Evolutionary conservation across 2,329 filamentous ascomycete genomes (phyloP).

Genomic region (Aureobasidium melanogenum): DNA sequence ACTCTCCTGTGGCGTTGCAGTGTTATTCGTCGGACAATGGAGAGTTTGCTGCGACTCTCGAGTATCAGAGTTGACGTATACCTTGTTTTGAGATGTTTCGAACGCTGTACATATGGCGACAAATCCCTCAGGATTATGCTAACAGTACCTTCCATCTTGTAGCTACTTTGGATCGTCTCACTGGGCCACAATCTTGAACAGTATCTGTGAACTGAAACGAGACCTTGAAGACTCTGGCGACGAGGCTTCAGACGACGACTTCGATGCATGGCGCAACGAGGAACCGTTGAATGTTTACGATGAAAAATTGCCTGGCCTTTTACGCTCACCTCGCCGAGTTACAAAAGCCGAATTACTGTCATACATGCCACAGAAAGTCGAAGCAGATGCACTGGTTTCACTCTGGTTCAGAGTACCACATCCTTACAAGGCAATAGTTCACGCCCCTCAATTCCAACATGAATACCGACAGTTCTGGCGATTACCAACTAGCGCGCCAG

Average conservation of each 20-base stretch:
- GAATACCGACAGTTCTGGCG: constrained; percentile 40
- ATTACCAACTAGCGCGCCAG: constrained; percentile 27
- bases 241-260: constrained; percentile 15
- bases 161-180: constrained; percentile 77
- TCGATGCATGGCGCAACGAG: constrained; percentile 6
- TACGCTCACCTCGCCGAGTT: constrained; percentile 12
- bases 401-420: constrained; percentile 28
- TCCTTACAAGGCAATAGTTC: constrained; percentile 49
- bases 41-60: neutral
- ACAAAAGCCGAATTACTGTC: constrained; percentile 25
- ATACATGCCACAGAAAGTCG: constrained; percentile 24
- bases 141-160: neutral
- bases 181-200: constrained; percentile 70
- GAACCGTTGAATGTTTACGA: constrained; percentile 8
- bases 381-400: constrained; percentile 23
- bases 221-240: constrained; percentile 23
- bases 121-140: neutral
- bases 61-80: neutral
- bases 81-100: too few species aligned
- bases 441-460: constrained; percentile 36
- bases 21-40: neutral
- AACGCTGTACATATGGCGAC: neutral
- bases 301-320: neutral
- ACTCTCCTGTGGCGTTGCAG: neutral
- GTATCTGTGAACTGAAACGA: constrained; percentile 35